Evolutionary conservation across 2,329 filamentous ascomycete genomes (phyloP), one percentile per base, ranked within the genome.

Genomic region (Phialocephala sp.): DNA sequence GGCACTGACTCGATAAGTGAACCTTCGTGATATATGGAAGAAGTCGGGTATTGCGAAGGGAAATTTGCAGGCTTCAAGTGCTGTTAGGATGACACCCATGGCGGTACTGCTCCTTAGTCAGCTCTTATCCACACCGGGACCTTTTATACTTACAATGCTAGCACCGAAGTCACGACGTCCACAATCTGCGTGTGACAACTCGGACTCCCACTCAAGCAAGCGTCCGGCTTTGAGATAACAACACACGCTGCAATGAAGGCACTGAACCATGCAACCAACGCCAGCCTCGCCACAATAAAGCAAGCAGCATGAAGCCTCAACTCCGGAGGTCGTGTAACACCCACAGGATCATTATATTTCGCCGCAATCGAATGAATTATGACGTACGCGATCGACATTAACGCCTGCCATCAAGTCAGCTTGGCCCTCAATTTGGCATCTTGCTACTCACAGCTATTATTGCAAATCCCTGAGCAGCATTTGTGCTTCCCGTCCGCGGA

Each of bases 31-130:
- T 2, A 66, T 56, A 15, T 60, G 55, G 2, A 65, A 64, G 6
- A 66, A 6, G 11, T 59, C 18, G 0, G 69, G 72, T 1, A 62
- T 57, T 56, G 71, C 63, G 56, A 74, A 75, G 0, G 72, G 72
- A 27, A 69, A 70, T 55, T 71, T 67, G 62, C 72, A 73, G 1
- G 72, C 65, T 65, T 73, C 71, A 1, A 75, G 66, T 5, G 72
- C 70, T 22, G 71, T 72, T 18, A 75, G 58, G 18, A 74, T 65
- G 0, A 72, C 60, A 18, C 72, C 72, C 36, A 60, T 71, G 56
- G 68, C 60, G 18, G 71, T 27, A 39, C 73, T 75, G 15, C 22
- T 37, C 9, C 12, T 18, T 37, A 6, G n/a, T 66, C 35, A 63
- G 45, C 0, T 59, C 15, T 32, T 27, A 36, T 9, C 6, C 12